These are phyloP conservation scores for Cercospora sp. DNA, from an alignment of 2,329 filamentous ascomycete species.

Conservation along the genomic window DNA sequence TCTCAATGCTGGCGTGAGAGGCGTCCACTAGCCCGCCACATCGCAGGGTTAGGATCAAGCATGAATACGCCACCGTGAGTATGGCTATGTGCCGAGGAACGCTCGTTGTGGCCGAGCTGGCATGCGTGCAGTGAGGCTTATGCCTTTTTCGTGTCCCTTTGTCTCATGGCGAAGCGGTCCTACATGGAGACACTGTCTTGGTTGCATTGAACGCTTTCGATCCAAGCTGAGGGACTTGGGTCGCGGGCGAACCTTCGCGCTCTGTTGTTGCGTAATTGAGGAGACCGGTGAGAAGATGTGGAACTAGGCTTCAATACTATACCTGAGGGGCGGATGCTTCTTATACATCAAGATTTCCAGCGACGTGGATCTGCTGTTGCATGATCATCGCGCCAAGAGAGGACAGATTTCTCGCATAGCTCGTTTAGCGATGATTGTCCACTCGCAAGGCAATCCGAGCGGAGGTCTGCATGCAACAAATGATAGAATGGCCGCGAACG, in stretches of 20 bases:
- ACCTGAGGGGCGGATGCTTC: not conserved
- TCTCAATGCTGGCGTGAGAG: not conserved
- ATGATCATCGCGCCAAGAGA: not conserved
- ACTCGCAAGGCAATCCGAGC: not conserved
- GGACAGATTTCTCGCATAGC: not conserved
- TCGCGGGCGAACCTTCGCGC: not conserved
- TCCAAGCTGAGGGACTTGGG: not conserved
- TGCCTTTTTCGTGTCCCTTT: not conserved
- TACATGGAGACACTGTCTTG: not conserved
- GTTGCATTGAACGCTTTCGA: not conserved
- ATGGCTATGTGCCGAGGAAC: not conserved
- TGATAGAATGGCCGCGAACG: not conserved
- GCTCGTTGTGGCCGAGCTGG: not conserved
- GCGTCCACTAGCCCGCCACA: slow-evolving; percentile 4
- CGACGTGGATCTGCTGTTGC: not conserved
- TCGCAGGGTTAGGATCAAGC: not conserved
- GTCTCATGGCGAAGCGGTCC: not conserved
- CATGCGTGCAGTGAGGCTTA: not conserved
- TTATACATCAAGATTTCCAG: not conserved
- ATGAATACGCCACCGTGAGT: not conserved
- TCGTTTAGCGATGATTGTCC: not conserved
- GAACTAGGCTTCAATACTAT: not conserved
- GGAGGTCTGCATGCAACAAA: not conserved
- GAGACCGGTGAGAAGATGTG: not conserved
- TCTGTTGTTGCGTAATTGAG: not conserved